These are phyloP conservation scores for Xylaria venustula DNA, from an alignment of 495 filamentous ascomycete genomes.

Conservation along the genomic window DNA sequence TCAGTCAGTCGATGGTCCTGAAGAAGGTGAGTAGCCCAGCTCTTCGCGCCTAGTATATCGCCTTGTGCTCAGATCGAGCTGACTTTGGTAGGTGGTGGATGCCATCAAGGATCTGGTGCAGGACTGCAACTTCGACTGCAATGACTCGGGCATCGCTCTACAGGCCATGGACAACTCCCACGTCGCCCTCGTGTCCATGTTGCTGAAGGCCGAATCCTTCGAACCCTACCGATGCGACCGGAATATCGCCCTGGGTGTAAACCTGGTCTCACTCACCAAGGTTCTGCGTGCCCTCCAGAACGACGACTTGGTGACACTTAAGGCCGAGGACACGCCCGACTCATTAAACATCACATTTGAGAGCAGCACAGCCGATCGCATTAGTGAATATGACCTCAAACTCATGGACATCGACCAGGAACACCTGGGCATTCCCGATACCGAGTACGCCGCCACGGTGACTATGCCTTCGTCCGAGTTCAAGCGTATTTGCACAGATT, in stretches of 20 bases:
- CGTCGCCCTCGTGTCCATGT: conserved; percentile 97
- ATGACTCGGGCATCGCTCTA: conserved; percentile 96
- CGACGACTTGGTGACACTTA: conserved; percentile 92
- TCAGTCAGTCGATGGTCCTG: conserved; percentile 90
- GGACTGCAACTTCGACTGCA: conserved; percentile 99
- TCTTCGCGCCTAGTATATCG: not conserved
- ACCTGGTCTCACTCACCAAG: conserved; percentile 93
- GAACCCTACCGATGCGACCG: conserved; percentile 97
- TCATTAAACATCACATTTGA: conserved; percentile 95
- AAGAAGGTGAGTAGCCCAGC: conserved; percentile 72
- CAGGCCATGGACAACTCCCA: conserved; percentile 99
- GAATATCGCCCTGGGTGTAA: conserved; percentile 97
- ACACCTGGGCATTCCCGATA: conserved; percentile 97
- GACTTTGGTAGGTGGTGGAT: conserved; percentile 75
- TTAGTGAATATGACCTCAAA: conserved; percentile 99
- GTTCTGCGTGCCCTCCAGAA: conserved; percentile 92
- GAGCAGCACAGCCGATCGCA: conserved; percentile 80
- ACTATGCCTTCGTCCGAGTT: conserved; percentile 89
- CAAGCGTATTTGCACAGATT: conserved; percentile 88
- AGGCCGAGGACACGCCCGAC: conserved; percentile 96
- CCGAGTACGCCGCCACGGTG: conserved; percentile 91
- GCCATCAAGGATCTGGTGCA: conserved; percentile 99
- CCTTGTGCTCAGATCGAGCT: not conserved
- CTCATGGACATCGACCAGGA: conserved; percentile 99
- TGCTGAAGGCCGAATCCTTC: conserved; percentile 94